These are phyloP conservation scores for Erysimum cheiri DNA, from an alignment of 441 rosid species.

Conservation along the genomic window DNA sequence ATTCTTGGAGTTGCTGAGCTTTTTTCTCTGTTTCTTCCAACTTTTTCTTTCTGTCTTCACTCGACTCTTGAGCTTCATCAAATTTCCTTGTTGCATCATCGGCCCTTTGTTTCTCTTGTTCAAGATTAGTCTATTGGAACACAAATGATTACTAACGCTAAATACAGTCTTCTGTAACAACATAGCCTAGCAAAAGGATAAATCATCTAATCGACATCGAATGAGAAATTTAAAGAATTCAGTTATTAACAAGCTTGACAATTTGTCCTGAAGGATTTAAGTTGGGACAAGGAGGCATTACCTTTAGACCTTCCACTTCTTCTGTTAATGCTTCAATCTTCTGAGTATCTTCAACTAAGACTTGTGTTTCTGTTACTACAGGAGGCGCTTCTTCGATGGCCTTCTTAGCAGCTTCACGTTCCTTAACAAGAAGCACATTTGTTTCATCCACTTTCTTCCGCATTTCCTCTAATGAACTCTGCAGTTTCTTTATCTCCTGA, in stretches of 20 bases:
- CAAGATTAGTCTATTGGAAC: slow-evolving; percentile 55
- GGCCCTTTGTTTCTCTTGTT: slow-evolving; percentile 76
- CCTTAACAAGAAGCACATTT: slow-evolving; percentile 66
- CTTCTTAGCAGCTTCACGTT: slow-evolving; percentile 75
- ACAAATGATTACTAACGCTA: not conserved
- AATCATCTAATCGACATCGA: not conserved
- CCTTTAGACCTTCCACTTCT: slow-evolving; percentile 87
- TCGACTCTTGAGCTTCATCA: slow-evolving; percentile 58
- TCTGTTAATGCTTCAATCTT: slow-evolving; percentile 71
- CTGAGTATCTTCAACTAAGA: slow-evolving; percentile 86
- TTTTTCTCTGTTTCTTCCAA: slow-evolving; percentile 83
- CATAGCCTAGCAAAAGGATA: not conserved
- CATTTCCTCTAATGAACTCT: slow-evolving; percentile 74
- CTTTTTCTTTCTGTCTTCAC: slow-evolving; percentile 62
- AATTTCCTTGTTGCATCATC: slow-evolving; percentile 64
- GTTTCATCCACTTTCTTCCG: slow-evolving; percentile 79
- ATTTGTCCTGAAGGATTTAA: not conserved
- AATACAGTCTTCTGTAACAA: not conserved
- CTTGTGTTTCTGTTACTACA: slow-evolving; percentile 83
- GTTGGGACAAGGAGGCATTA: slow-evolving; percentile 29
- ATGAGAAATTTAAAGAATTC: not conserved
- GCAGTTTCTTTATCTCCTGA: slow-evolving; percentile 76
- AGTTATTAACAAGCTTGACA: not conserved
- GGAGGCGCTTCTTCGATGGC: slow-evolving; percentile 95
- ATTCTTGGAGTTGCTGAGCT: slow-evolving; percentile 78